Evolutionary conservation across 1,284 basidiomycete species (phyloP).

Genomic region (Cystobasidiaceae sp.): DNA sequence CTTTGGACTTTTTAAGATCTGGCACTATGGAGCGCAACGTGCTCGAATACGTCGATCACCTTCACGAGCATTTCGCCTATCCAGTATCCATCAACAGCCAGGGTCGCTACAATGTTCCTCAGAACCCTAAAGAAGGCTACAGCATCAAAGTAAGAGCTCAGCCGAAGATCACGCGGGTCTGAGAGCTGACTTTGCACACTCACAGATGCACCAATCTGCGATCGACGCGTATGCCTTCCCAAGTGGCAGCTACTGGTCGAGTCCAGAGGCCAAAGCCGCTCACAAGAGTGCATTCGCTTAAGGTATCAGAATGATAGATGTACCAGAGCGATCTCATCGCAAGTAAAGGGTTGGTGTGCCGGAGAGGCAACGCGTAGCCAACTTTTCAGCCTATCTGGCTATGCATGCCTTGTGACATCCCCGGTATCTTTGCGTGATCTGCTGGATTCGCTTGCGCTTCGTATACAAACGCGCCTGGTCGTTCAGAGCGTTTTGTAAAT

Average conservation of each 20-base stretch:
- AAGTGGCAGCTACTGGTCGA: constrained; percentile 22
- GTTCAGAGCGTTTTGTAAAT: constrained; percentile 33
- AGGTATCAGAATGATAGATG: neutral
- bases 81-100: constrained; percentile 80
- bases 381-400: constrained; percentile 25
- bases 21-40: constrained; percentile 91
- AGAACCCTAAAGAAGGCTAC: constrained; percentile 38
- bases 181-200: too few species aligned
- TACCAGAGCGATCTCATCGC: too few species aligned
- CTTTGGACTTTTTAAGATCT: constrained; percentile 48
- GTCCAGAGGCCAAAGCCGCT: constrained; percentile 12
- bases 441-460: constrained; percentile 42
- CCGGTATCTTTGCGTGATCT: constrained; percentile 40
- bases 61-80: constrained; percentile 87
- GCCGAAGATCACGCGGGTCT: constrained; percentile 43
- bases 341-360: too few species aligned
- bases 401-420: constrained; percentile 32
- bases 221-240: constrained; percentile 23
- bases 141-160: constrained; percentile 45
- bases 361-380: too few species aligned
- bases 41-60: constrained; percentile 73
- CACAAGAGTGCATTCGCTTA: constrained; percentile 29
- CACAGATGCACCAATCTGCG: constrained; percentile 22
- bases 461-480: constrained; percentile 40
- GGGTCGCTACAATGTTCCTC: constrained; percentile 69